These are phyloP conservation scores for Lasiodiplodia theobromae DNA, from an alignment of 2,329 filamentous ascomycete genomes.

Conservation along the genomic window DNA sequence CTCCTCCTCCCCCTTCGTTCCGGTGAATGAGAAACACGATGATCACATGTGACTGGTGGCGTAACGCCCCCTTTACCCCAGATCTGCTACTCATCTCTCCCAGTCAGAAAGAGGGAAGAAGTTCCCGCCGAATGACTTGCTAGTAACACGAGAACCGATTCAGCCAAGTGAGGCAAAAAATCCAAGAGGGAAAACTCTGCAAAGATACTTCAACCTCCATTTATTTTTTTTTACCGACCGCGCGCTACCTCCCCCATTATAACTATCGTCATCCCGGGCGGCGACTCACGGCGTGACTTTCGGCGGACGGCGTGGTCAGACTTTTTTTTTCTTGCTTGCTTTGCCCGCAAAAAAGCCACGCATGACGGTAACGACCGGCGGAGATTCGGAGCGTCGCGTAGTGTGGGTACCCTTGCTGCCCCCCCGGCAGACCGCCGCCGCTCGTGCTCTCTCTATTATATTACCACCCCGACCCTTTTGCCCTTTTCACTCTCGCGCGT, in stretches of 20 bases:
- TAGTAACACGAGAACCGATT: not conserved
- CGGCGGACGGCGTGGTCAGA: not conserved
- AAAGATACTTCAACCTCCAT: not conserved
- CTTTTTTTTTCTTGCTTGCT: not conserved
- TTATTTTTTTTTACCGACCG: not conserved
- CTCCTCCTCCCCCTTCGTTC: not conserved
- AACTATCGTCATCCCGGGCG: not conserved
- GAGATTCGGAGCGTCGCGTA: conserved; percentile 17
- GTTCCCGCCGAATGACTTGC: not conserved
- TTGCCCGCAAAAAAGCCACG: not conserved
- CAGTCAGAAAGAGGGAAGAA: not conserved
- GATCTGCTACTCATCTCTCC: not conserved
- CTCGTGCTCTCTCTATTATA: not conserved
- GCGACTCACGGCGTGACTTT: conserved; percentile 5
- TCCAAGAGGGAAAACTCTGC: not conserved
- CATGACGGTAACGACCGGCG: conserved; percentile 7
- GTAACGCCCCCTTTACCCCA: not conserved
- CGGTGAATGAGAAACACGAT: not conserved
- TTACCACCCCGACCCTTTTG: not conserved
- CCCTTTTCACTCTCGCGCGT: not conserved
- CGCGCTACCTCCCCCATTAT: not conserved
- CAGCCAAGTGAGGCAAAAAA: too few species aligned
- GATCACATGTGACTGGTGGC: not conserved
- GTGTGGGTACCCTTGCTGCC: not conserved
- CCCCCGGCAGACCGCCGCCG: not conserved